Percentiles rank a stretch among this genome's conserved stretches.
Evolutionary conservation across 129 eudicot species (phyloP).

Genomic region (Escallonia herrerae): DNA sequence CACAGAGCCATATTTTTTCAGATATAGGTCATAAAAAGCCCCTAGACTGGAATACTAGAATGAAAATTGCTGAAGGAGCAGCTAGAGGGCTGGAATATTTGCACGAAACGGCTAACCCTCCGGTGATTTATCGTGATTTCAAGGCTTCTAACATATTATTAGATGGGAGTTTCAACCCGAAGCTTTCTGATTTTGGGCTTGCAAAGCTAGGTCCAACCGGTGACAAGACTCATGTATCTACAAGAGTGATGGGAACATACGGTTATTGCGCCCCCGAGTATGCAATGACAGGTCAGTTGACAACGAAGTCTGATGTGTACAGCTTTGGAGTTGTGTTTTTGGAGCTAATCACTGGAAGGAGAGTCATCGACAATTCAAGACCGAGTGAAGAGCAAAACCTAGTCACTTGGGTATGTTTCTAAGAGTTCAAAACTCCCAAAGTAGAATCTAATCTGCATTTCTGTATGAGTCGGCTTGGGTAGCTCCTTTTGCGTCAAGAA

Average conservation of each 20-base stretch:
- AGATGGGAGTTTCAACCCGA: conserved; percentile 67
- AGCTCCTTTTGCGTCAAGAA: too few relatives aligned
- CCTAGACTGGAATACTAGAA: conserved; percentile 74
- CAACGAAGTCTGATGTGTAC: conserved; percentile 82
- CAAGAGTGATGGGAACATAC: conserved; percentile 91
- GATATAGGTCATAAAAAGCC: conserved; percentile 34
- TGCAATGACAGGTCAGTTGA: conserved; percentile 70
- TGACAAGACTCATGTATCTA: conserved; percentile 54
- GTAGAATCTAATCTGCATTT: too few relatives aligned
- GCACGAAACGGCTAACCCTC: conserved; percentile 71
- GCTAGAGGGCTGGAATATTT: conserved; percentile 86
- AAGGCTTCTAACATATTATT: conserved; percentile 87
- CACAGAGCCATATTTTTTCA: not conserved
- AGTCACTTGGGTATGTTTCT: conserved; percentile 63
- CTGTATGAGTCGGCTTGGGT: too few relatives aligned
- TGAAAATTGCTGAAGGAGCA: conserved; percentile 81
- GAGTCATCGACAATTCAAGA: conserved; percentile 70
- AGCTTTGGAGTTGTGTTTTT: conserved; percentile 96
- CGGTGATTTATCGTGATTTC: conserved; percentile 81
- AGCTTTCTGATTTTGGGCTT: conserved; percentile 86
- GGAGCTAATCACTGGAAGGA: conserved; percentile 79
- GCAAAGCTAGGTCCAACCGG: conserved; percentile 84
- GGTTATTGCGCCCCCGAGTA: conserved; percentile 98
- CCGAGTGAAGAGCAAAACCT: conserved; percentile 74
- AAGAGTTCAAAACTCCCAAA: not conserved